Base-by-base conservation (phyloP, 139 green algal genomes). In the Chlamydomonas urium region DNA sequence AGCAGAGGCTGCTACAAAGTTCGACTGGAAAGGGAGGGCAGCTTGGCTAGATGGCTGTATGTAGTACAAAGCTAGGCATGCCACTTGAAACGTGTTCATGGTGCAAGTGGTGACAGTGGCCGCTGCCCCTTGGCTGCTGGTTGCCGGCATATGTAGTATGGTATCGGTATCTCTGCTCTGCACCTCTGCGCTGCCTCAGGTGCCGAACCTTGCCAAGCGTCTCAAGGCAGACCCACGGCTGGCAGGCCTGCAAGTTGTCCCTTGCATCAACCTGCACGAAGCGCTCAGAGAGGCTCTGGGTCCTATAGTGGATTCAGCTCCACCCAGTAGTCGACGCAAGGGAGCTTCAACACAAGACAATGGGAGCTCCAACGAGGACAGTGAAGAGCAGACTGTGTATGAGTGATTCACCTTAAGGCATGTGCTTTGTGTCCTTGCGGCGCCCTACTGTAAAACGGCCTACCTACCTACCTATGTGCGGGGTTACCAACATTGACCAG, bases 241-340 rank as follows among this genome's bases (percentile, higher is more conserved):
- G n/a, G 23, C 17, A 34, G 56, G 57, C 17, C 36, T 75, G 38
- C 31, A 59, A 24, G 24, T 75, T 2, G 26, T 75, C 1, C 69
- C 57, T 17, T 75, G 69, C 28, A 53, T 32, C 23, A 72, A 8
- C 1, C 47, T 78, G 29, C 5, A 29, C 28, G 76, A 81, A 23
- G 76, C 76, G 34, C 57, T 81, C 57, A 33, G 57, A 2, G 65
- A 34, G 26, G 71, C 53, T 35, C 65, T 81, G 10, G 76, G 76
- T 10, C 19, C 56, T 0, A 57, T 26, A 3, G 59, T 56, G 1
- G 42, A 70, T 14, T 23, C 35, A 6, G 36, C 21, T 4, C 63
- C 63, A 38, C 23, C 63, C 14, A 42, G 59, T 50, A 21, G 26
- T 26, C 53, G 53, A n/a, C n/a, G n/a, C n/a, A n/a, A n/a, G n/a